Conservation (phyloP, 2,329 filamentous ascomycete genomes). For the Helicocarpus griseus region DNA sequence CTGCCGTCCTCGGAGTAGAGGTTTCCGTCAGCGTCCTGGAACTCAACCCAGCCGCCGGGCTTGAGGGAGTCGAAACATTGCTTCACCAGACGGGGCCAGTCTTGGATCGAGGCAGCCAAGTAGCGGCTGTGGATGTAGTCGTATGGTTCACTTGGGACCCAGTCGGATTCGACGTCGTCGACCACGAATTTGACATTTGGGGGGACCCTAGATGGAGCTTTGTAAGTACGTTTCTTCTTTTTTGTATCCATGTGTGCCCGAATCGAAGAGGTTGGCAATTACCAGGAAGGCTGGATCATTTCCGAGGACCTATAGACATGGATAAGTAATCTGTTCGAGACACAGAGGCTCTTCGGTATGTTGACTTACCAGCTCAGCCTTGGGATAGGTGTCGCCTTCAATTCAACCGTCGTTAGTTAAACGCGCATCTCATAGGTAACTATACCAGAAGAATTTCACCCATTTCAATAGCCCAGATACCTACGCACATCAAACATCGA, state of each 20-base stretch:
- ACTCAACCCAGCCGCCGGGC: slow-evolving; percentile 29
- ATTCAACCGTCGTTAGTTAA: background rate
- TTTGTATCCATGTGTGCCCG: background rate
- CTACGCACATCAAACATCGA: slow-evolving; percentile 16
- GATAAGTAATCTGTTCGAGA: background rate
- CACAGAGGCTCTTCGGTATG: too few species aligned
- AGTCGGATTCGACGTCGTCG: slow-evolving; percentile 52
- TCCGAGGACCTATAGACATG: slow-evolving; percentile 6
- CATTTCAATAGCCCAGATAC: slow-evolving; percentile 24
- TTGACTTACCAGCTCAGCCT: slow-evolving; percentile 7
- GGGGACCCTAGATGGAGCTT: slow-evolving; percentile 37
- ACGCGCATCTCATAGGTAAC: background rate
- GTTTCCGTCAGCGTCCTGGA: slow-evolving; percentile 21
- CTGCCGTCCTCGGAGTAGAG: slow-evolving; percentile 22
- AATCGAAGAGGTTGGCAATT: too few species aligned
- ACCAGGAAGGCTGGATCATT: slow-evolving; percentile 6
- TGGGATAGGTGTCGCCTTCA: slow-evolving; percentile 8
- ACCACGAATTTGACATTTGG: slow-evolving; percentile 53
- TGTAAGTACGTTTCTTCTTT: too few species aligned
- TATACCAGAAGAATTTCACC: slow-evolving; percentile 13
- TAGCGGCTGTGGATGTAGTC: slow-evolving; percentile 48
- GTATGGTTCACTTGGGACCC: slow-evolving; percentile 44
- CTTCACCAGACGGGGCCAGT: slow-evolving; percentile 42
- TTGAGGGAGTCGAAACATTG: slow-evolving; percentile 32
- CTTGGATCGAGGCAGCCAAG: slow-evolving; percentile 42